Evolutionary conservation across 2,329 filamentous ascomycete genomes (phyloP).

Genomic region (Aureobasidium pullulans): DNA sequence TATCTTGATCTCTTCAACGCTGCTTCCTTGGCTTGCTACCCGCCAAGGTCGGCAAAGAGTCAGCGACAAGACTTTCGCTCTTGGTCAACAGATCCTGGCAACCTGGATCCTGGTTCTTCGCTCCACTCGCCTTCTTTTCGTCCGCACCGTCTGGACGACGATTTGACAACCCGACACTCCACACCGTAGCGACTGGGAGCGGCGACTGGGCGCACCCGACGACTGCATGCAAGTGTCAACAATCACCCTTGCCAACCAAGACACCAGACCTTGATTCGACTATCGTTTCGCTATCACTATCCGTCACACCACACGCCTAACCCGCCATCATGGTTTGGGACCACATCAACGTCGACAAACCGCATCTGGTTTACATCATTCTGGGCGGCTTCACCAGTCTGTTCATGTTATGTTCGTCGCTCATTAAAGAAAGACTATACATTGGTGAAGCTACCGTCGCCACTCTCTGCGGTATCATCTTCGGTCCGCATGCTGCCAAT

Average conservation of each 20-base stretch:
- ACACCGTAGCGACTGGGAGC: constrained; percentile 24
- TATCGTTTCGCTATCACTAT: background rate
- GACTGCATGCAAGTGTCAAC: constrained; percentile 35
- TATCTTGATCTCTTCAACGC: background rate
- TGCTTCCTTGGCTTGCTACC: constrained; percentile 4
- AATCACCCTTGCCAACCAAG: background rate
- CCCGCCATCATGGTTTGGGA: constrained; percentile 61
- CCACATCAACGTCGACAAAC: constrained; percentile 78
- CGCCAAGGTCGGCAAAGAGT: constrained; percentile 12
- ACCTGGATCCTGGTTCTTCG: background rate
- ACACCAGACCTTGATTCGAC: background rate
- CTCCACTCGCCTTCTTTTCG: background rate
- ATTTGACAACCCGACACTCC: background rate
- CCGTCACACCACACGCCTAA: background rate
- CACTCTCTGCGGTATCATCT: constrained; percentile 79
- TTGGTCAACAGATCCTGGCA: constrained; percentile 3
- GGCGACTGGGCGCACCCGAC: constrained; percentile 44
- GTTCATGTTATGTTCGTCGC: constrained; percentile 96
- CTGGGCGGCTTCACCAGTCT: constrained; percentile 93
- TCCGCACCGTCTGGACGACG: background rate
- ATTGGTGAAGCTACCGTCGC: constrained; percentile 97
- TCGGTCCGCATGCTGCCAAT: constrained; percentile 76
- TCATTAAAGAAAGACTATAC: constrained; percentile 97
- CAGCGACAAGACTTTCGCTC: constrained; percentile 8
- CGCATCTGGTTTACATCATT: constrained; percentile 97